Conservation (phyloP, 139 green algal genomes). For the Monoraphidium neglectum region DNA sequence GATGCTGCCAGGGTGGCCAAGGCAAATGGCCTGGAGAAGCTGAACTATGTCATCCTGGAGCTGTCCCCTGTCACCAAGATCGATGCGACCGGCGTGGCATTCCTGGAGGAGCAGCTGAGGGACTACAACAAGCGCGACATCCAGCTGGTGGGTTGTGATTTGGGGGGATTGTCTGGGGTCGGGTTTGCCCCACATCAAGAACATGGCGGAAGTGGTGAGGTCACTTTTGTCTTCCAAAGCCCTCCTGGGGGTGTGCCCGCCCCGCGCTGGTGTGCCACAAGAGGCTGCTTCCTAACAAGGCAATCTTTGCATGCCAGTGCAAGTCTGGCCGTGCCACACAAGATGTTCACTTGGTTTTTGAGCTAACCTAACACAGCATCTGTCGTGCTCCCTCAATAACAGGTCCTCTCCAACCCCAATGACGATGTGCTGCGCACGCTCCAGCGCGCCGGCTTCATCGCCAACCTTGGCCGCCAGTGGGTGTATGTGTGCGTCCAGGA, state of each 20-base stretch:
- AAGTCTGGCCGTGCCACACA: too few species aligned
- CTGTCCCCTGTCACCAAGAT: constrained; percentile 78
- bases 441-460: constrained; percentile 32
- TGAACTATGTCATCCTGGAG: constrained; percentile 81
- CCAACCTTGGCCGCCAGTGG: constrained; percentile 41
- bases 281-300: too few species aligned
- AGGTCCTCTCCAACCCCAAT: constrained; percentile 42
- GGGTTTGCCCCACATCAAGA: too few species aligned
- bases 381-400: background rate
- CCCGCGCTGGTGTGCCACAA: too few species aligned
- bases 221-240: too few species aligned
- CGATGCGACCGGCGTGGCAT: constrained; percentile 60
- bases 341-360: too few species aligned
- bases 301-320: too few species aligned
- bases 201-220: too few species aligned
- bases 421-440: constrained; percentile 34
- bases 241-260: too few species aligned
- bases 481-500: constrained; percentile 52
- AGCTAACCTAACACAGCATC: too few species aligned
- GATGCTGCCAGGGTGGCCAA: constrained; percentile 2
- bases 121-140: constrained; percentile 28
- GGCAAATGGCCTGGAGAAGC: constrained; percentile 12
- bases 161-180: too few species aligned
- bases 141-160: constrained; percentile 22
- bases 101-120: constrained; percentile 33